phyloP scores from a whole-genome alignment of 495 filamentous ascomycete species.

The Penicillium pulvis region DNA sequence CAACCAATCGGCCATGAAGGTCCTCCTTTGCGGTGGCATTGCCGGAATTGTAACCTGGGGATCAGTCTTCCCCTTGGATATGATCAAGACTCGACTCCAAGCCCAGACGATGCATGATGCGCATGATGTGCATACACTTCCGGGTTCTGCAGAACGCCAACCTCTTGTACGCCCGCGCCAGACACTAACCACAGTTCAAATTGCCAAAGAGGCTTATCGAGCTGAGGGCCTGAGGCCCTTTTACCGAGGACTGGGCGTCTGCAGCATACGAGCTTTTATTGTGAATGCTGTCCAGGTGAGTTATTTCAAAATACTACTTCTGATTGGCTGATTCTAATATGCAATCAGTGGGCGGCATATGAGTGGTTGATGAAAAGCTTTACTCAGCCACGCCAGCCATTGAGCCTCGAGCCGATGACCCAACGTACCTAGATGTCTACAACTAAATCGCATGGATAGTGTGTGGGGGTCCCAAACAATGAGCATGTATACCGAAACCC shows the following conservation, averaged over 20 bases:
- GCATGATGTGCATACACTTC: conserved; percentile 6
- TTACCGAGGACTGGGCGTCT: conserved; percentile 76
- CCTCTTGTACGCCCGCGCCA: conserved; percentile 21
- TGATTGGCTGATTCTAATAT: conserved; percentile 9
- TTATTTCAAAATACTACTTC: conserved; percentile 3
- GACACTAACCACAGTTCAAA: conserved; percentile 57
- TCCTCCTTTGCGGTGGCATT: conserved; percentile 79
- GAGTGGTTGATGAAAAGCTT: conserved; percentile 72
- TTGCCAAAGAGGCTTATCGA: conserved; percentile 64
- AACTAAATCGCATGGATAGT: conserved; percentile 1
- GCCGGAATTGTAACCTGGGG: conserved; percentile 85
- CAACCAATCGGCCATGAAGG: conserved; percentile 56
- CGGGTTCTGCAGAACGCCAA: conserved; percentile 33
- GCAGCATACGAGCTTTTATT: conserved; percentile 79
- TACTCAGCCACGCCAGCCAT: conserved; percentile 12
- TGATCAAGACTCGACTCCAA: conserved; percentile 86
- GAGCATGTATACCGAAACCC: conserved; percentile 24
- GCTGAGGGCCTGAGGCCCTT: conserved; percentile 67
- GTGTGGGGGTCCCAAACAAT: conserved; percentile 8
- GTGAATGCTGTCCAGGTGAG: conserved; percentile 70
- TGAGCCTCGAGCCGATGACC: conserved; percentile 3
- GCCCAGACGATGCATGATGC: conserved; percentile 52
- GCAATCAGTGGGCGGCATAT: conserved; percentile 74
- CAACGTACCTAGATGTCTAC: conserved; percentile 8
- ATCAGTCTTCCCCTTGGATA: conserved; percentile 84